Base-by-base conservation (phyloP, 768 basidiomycete genomes). In the Suillus plorans region DNA sequence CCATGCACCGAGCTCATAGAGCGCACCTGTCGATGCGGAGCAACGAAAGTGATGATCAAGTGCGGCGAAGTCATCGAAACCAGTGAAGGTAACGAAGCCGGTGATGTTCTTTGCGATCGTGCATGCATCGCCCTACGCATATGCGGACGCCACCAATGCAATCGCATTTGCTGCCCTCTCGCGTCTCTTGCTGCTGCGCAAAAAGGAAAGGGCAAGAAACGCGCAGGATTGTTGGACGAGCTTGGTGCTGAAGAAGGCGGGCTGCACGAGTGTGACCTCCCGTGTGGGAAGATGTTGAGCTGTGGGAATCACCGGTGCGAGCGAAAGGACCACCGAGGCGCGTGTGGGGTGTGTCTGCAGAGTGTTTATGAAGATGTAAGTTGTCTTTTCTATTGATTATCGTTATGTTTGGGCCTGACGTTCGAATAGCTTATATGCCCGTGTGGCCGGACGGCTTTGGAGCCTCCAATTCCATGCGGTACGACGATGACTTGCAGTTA, bases 331-430 rank as follows among this genome's bases (percentile, higher is more conserved):
- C 97, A 99, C 75, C 85, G 81, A 64, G 94, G 94, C 0, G 77
- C 83, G 0, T 99, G 97, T 73, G 88, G 85, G 1, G 83, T 89
- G 25, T 99, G 97, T 76, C 79, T 97, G 60, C 84, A 89, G 74
- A 94, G 94, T 53, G 89, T 90, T 1, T 99, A 96, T 69, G 95
- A 98, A 49, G 97, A 99, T 86, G 89, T 90, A 67, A 37, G 84
- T 70, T 13, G 5, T 45, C 31, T 28, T 50, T 14, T 28, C 22
- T 49, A 39, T 37, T 63, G 37, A 28, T 52, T 49, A 20, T 37
- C 36, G 20, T 13, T 60, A 25, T 50, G 31, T 55, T 16, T 39
- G 49, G 28, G 47, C n/a, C 13, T 59, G 10, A 55, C 18, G 1
- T 39, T 58, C 45, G 5, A 22, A 34, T 70, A 93, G 87, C 78